Percentiles rank a stretch among this genome's conserved stretches.
Conservation (phyloP, 768 basidiomycete genomes). For the Cubamyces sp. region DNA sequence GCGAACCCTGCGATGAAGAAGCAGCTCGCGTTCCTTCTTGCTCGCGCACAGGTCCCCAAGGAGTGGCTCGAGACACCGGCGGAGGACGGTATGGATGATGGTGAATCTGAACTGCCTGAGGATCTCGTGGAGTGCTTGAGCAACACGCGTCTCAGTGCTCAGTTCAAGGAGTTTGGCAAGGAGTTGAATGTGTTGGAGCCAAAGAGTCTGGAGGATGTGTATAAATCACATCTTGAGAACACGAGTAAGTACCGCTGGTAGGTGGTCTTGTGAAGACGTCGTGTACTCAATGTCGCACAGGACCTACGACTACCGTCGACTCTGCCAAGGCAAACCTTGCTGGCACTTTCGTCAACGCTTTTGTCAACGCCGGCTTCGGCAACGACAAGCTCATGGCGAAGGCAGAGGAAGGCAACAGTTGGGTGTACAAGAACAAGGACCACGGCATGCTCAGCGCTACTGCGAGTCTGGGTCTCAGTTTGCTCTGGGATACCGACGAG, state of each 20-base stretch:
- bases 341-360: conserved; percentile 97
- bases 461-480: conserved; percentile 89
- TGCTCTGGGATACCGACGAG: conserved; percentile 95
- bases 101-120: conserved; percentile 67
- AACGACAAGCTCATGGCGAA: conserved; percentile 99
- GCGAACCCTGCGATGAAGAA: conserved; percentile 95
- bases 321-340: conserved; percentile 95
- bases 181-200: conserved; percentile 90
- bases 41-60: conserved; percentile 87
- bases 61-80: conserved; percentile 80
- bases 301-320: conserved; percentile 76
- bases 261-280: not conserved
- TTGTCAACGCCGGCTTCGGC: conserved; percentile 97
- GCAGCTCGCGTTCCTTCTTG: conserved; percentile 92
- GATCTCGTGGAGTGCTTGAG: conserved; percentile 86
- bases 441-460: conserved; percentile 98
- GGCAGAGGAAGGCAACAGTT: conserved; percentile 94
- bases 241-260: conserved; percentile 55
- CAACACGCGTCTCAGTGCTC: conserved; percentile 80
- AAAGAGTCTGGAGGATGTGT: conserved; percentile 94
- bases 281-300: conserved; percentile 39
- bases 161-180: conserved; percentile 91
- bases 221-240: conserved; percentile 94
- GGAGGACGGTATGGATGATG: conserved; percentile 54
- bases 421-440: conserved; percentile 99